These are phyloP conservation scores for Castanea sativa DNA, from an alignment of 306 rosid genomes.

Conservation along the genomic window DNA sequence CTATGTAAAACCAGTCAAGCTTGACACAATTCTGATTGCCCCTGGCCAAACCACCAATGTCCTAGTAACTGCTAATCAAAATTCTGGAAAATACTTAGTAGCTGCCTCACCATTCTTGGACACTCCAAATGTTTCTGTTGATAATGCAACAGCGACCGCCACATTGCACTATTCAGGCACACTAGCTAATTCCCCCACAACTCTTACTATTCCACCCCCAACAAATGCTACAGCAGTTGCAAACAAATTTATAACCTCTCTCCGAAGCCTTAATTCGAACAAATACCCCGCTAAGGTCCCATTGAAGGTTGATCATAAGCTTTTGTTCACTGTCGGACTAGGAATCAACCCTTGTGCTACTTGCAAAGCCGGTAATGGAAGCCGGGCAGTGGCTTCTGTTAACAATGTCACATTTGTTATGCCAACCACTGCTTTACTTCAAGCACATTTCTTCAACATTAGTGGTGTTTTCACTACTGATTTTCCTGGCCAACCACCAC, in stretches of 20 bases:
- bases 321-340: conserved; percentile 61
- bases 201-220: conserved; percentile 64
- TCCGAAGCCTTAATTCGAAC: conserved; percentile 66
- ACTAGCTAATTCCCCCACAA: conserved; percentile 39
- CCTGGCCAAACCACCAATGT: conserved; percentile 94
- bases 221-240: conserved; percentile 69
- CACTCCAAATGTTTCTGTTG: conserved; percentile 55
- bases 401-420: conserved; percentile 81
- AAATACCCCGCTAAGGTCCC: conserved; percentile 75
- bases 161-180: conserved; percentile 59
- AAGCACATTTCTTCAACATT: conserved; percentile 67
- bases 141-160: conserved; percentile 67
- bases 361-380: conserved; percentile 74
- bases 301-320: conserved; percentile 49
- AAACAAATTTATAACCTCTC: conserved; percentile 43
- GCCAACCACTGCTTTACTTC: conserved; percentile 74
- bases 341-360: conserved; percentile 69
- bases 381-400: conserved; percentile 62
- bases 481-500: conserved; percentile 64
- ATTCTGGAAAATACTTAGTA: conserved; percentile 62
- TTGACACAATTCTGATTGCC: conserved; percentile 67
- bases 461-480: conserved; percentile 72
- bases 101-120: conserved; percentile 82
- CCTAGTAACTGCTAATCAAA: conserved; percentile 52
- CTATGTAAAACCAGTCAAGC: conserved; percentile 69